Evolutionary conservation across 2,329 filamentous ascomycete species (phyloP).

Genomic region (Cyphellophora attinorum): DNA sequence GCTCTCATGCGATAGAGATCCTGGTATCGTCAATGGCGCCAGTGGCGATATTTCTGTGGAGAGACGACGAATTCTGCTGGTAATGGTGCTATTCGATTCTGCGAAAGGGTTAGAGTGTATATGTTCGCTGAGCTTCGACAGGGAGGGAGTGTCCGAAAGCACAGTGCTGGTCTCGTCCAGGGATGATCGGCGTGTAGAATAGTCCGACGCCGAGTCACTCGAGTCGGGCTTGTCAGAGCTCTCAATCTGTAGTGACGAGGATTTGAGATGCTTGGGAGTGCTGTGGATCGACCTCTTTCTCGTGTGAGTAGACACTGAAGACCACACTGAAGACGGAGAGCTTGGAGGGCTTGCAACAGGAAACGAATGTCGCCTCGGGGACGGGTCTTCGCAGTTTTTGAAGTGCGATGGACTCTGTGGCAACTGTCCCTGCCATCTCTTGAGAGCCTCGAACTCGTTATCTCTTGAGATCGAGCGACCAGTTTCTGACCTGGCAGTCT

Average conservation of each 20-base stretch:
- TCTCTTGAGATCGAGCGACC: neutral
- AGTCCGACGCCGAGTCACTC: neutral
- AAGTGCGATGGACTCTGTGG: neutral
- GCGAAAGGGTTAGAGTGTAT: neutral
- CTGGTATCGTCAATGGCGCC: neutral
- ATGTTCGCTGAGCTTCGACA: neutral
- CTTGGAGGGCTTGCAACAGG: neutral
- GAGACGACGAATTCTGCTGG: neutral
- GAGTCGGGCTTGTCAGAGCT: neutral
- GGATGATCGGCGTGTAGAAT: neutral
- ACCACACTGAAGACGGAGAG: neutral
- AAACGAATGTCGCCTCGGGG: neutral
- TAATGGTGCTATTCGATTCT: neutral
- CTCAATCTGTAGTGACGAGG: neutral
- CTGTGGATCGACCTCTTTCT: neutral
- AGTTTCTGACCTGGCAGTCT: neutral
- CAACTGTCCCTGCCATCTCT: neutral
- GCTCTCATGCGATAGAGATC: neutral
- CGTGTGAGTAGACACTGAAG: neutral
- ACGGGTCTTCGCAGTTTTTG: neutral
- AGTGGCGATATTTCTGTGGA: neutral
- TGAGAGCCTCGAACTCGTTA: neutral
- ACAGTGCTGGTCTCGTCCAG: neutral
- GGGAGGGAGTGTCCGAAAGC: neutral
- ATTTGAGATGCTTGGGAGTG: neutral